Percentiles rank a stretch among this genome's conserved stretches.
Conservation (phyloP, 371 early-diverging fungal species). For the Coemansia sp. region DNA sequence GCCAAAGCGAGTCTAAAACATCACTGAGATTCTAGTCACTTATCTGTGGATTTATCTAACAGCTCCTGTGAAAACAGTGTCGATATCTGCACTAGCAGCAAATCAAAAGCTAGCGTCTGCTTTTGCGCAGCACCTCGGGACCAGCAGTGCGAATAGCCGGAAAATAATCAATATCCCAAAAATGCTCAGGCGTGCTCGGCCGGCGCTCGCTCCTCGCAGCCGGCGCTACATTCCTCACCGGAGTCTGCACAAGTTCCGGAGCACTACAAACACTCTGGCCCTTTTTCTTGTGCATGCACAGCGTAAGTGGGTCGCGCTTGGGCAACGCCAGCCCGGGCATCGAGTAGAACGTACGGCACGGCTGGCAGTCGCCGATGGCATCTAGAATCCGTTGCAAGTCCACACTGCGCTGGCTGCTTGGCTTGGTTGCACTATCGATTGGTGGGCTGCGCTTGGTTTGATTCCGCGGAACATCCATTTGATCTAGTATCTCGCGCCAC, state of each 20-base stretch:
- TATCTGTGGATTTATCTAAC: too few species aligned
- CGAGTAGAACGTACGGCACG: slow-evolving; percentile 34
- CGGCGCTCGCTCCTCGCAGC: slow-evolving; percentile 28
- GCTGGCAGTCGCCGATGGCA: slow-evolving; percentile 31
- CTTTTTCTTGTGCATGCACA: slow-evolving; percentile 29
- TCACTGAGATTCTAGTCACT: too few species aligned
- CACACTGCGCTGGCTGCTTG: not conserved
- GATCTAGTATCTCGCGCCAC: slow-evolving; percentile 6
- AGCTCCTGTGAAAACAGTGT: not conserved
- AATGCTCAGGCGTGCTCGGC: slow-evolving; percentile 40
- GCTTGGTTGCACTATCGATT: not conserved
- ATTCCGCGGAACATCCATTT: not conserved
- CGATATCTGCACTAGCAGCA: not conserved
- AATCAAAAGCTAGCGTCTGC: not conserved
- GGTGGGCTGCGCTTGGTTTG: not conserved
- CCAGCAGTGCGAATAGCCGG: slow-evolving; percentile 39
- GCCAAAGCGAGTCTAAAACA: not conserved
- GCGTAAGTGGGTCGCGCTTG: slow-evolving; percentile 20
- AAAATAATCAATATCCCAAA: slow-evolving; percentile 47
- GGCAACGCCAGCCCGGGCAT: slow-evolving; percentile 42
- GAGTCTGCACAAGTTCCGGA: not conserved
- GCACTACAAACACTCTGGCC: slow-evolving; percentile 4
- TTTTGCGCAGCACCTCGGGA: slow-evolving; percentile 31
- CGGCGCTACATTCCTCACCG: not conserved
- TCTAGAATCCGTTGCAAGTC: slow-evolving; percentile 22